Evolutionary conservation across 345 rosid species (phyloP).

Genomic region (Populus davidiana): DNA sequence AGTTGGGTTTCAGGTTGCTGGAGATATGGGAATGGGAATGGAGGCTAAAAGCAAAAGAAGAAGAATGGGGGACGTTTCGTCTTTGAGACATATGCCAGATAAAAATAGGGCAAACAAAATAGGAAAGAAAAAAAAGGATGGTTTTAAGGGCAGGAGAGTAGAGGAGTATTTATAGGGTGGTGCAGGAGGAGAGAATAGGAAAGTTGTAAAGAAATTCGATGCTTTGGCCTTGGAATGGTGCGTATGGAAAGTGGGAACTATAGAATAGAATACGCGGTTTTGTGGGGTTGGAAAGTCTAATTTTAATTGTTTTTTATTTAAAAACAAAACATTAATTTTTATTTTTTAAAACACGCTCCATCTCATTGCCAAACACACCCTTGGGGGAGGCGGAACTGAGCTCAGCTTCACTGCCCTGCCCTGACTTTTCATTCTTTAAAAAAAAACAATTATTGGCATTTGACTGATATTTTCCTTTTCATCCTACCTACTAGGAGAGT

Average conservation of each 20-base stretch:
- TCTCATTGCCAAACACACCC: no score
- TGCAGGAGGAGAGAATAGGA: neutral
- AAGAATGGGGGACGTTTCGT: slow-evolving; percentile 62
- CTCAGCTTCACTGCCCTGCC: neutral
- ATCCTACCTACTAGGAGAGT: no score
- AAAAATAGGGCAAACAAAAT: neutral
- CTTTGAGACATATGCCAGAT: slow-evolving; percentile 74
- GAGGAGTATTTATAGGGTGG: neutral
- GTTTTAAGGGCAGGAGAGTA: neutral
- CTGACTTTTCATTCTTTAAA: neutral
- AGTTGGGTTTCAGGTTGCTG: slow-evolving; percentile 58
- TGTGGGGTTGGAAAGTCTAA: neutral
- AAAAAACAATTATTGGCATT: no score
- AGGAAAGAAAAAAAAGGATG: neutral
- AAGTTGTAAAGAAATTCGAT: neutral
- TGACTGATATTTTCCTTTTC: no score
- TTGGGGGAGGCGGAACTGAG: neutral
- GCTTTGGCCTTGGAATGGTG: neutral
- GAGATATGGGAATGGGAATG: slow-evolving; percentile 71
- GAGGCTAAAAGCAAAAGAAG: slow-evolving; percentile 53
- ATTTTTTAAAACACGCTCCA: no score
- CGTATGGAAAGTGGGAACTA: neutral
- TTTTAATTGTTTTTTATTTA: no score
- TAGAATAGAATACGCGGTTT: neutral
- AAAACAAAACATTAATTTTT: no score